Base-by-base conservation (phyloP, 345 rosid genomes). In the Pseudoturritis turrita region DNA sequence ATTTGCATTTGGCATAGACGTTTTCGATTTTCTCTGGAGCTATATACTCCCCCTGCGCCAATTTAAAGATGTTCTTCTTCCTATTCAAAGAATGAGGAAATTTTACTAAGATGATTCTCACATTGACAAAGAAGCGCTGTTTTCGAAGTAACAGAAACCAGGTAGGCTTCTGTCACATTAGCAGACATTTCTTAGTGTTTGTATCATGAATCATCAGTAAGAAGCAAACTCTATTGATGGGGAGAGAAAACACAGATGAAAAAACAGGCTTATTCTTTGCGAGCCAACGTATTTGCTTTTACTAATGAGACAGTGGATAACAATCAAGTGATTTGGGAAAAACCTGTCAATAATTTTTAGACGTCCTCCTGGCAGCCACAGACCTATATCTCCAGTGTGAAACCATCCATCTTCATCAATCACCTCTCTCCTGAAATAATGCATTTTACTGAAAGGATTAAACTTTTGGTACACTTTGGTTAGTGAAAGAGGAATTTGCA, bases 11-110 rank as follows among this genome's bases (percentile, higher is more conserved):
- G 9, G 96, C 89, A 72, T 89, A 89, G 7, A 89, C 92, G 76
- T 95, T 95, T 88, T 92, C 98, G 3, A 95, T 90, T 81, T 95
- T 95, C 83, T 95, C 99, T 0, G 99, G 98, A 68, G 99, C 99
- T 74, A 95, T 89, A 78, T 92, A 95, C 86, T 95, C 99, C 60
- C 99, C 99, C 29, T 95, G 99, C 15, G 99, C 96, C 82, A 95
- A 73, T 78, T 95, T 96, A 80, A 96, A 96, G 71, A 96, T 96
- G 81, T 96, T 96, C 85, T 96, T 96, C 87, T 96, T 96, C 86
- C 99, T 96, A 81, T 37, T 72, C 44, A 71, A 74, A 49, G 17
- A 74, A 15, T 49, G 47, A 57, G 19, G 35, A n/a, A 17, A 54
- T 22, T 10, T 26, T 28, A 59, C 65, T 3, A 46, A 10, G 56